Percentiles rank a stretch among this genome's conserved stretches.
Conservation (phyloP, 2,329 filamentous ascomycete genomes). For the Nemania sp. region DNA sequence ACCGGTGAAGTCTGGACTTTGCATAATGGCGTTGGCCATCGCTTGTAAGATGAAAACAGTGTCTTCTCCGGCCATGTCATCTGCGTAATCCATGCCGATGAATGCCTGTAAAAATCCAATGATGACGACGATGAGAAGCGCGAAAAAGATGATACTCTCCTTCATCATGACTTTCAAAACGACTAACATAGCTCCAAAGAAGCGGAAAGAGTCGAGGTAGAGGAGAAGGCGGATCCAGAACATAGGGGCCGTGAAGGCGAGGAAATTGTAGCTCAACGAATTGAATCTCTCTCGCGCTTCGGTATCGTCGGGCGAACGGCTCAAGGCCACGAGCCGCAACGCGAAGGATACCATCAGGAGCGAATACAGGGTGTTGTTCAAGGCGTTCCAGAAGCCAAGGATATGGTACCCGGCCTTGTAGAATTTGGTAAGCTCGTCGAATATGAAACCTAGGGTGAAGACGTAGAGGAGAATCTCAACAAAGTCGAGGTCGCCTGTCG, state of each 20-base stretch:
- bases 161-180: constrained; percentile 96
- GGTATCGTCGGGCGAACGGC: constrained; percentile 56
- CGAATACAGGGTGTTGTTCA: constrained; percentile 83
- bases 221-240: constrained; percentile 94
- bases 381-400: constrained; percentile 94
- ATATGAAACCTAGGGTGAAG: constrained; percentile 90
- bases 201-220: constrained; percentile 90
- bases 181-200: constrained; percentile 98
- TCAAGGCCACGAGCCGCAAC: constrained; percentile 77
- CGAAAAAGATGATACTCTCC: constrained; percentile 94
- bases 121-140: constrained; percentile 81
- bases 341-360: constrained; percentile 79
- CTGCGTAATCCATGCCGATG: constrained; percentile 83
- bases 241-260: constrained; percentile 92
- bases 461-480: constrained; percentile 85
- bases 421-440: constrained; percentile 84
- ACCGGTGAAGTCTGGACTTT: constrained; percentile 83
- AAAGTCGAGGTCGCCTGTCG: constrained; percentile 77
- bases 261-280: constrained; percentile 86
- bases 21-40: constrained; percentile 90
- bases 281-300: constrained; percentile 69
- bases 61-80: constrained; percentile 71
- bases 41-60: constrained; percentile 75
- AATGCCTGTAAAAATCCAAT: constrained; percentile 92
- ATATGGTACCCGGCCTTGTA: constrained; percentile 94